Conservation (phyloP, 2,329 filamentous ascomycete species). For the Rhynchosporium graminicola region DNA sequence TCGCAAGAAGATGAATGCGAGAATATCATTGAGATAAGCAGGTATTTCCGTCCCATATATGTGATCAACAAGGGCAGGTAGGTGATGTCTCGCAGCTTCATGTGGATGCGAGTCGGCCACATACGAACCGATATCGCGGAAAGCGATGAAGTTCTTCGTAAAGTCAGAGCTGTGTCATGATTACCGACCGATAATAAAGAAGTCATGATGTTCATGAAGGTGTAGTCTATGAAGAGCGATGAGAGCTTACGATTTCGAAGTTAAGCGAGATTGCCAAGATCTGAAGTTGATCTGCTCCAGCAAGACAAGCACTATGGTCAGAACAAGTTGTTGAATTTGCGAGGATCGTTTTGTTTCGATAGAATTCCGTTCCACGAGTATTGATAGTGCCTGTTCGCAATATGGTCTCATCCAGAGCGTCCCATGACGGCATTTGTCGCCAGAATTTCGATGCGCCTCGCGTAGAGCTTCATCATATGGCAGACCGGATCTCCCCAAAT, state of each 20-base stretch:
- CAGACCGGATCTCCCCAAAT: conserved; percentile 82
- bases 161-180: conserved; percentile 68
- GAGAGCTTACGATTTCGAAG: conserved; percentile 57
- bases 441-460: conserved; percentile 67
- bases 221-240: conserved; percentile 80
- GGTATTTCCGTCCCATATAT: conserved; percentile 48
- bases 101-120: conserved; percentile 92
- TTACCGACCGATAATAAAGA: conserved; percentile 85
- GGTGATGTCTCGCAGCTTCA: conserved; percentile 70
- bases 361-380: no score
- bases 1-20: conserved; percentile 84
- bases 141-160: conserved; percentile 71
- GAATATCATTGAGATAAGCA: conserved; percentile 41
- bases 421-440: conserved; percentile 66
- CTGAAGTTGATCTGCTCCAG: no score
- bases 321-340: no score
- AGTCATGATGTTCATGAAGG: conserved; percentile 81
- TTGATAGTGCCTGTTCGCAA: conserved; percentile 47
- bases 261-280: no score
- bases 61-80: conserved; percentile 78
- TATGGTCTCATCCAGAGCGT: conserved; percentile 27
- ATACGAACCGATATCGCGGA: conserved; percentile 91
- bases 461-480: conserved; percentile 80
- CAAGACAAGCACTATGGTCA: no score
- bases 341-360: no score